Conservation (phyloP, 768 basidiomycete species). For the Russula compacta region DNA sequence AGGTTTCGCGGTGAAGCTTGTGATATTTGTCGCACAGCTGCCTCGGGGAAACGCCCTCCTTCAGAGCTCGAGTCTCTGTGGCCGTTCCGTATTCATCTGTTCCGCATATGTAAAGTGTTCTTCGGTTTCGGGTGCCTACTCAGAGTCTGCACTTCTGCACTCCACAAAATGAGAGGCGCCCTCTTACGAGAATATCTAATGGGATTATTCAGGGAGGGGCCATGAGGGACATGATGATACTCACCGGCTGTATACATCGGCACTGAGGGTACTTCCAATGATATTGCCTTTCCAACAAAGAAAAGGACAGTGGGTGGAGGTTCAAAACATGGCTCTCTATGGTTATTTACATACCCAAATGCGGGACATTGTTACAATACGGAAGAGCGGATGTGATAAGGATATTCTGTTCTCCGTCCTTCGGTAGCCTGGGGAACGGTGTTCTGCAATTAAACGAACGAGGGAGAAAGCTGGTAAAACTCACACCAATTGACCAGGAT, state of each 20-base stretch:
- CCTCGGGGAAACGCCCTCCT: constrained; percentile 71
- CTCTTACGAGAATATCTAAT: constrained; percentile 53
- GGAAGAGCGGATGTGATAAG: constrained; percentile 94
- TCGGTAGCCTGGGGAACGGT: constrained; percentile 47
- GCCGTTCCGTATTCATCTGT: constrained; percentile 99
- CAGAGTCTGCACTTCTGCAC: constrained; percentile 8
- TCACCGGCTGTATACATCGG: constrained; percentile 92
- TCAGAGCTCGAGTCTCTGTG: constrained; percentile 93
- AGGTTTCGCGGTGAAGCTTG: constrained; percentile 80
- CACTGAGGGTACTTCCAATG: constrained; percentile 93
- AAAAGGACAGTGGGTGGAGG: not conserved
- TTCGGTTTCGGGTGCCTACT: constrained; percentile 66
- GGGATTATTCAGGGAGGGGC: not conserved
- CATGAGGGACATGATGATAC: constrained; percentile 25
- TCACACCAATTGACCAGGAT: constrained; percentile 37
- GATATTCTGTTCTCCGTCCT: constrained; percentile 78
- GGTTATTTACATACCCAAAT: constrained; percentile 56
- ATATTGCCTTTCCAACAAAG: constrained; percentile 54
- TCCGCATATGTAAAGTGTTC: constrained; percentile 91
- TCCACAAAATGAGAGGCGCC: not conserved
- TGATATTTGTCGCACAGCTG: constrained; percentile 90
- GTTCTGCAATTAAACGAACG: not conserved
- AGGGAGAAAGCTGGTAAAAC: constrained; percentile 16
- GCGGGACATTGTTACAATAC: constrained; percentile 95
- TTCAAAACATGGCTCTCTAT: not conserved